These are phyloP conservation scores for Coprinopsis cinerea DNA, from an alignment of 768 basidiomycete genomes.

Conservation along the genomic window DNA sequence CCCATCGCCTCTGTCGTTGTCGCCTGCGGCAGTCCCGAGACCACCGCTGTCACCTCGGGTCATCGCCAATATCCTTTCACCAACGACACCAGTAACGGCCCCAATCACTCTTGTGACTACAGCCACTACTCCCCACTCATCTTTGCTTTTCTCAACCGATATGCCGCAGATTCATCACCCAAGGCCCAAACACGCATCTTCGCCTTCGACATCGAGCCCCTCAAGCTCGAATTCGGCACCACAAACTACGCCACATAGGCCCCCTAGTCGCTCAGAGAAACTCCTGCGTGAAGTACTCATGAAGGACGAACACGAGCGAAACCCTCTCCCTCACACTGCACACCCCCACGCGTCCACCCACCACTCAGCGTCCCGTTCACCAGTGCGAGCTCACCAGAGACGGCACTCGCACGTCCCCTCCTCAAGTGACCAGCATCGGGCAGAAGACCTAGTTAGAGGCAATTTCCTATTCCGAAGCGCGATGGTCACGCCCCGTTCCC, in stretches of 20 bases:
- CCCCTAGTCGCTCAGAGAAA: constrained; percentile 14
- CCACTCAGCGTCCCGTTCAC: background rate
- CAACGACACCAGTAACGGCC: background rate
- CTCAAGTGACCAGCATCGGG: constrained; percentile 4
- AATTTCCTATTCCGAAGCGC: constrained; percentile 13
- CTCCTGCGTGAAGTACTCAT: constrained; percentile 14
- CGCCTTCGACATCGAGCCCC: background rate
- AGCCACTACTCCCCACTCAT: background rate
- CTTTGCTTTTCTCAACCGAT: background rate
- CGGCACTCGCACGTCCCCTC: constrained; percentile 11
- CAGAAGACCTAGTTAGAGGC: constrained; percentile 9
- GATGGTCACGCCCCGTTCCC: constrained; percentile 7
- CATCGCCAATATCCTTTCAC: background rate
- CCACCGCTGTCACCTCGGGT: background rate
- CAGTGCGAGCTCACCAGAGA: constrained; percentile 6
- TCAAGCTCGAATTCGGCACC: background rate
- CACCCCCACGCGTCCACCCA: background rate
- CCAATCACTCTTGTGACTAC: background rate
- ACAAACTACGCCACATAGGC: constrained; percentile 7
- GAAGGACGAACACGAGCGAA: constrained; percentile 10
- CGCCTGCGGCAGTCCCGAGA: background rate
- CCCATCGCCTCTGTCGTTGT: constrained; percentile 4
- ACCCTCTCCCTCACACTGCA: constrained; percentile 1
- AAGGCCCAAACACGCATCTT: constrained; percentile 1
- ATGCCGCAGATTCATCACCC: constrained; percentile 1